Conservation (phyloP, 257 asterid species). For the Solanum infundibuliforme region DNA sequence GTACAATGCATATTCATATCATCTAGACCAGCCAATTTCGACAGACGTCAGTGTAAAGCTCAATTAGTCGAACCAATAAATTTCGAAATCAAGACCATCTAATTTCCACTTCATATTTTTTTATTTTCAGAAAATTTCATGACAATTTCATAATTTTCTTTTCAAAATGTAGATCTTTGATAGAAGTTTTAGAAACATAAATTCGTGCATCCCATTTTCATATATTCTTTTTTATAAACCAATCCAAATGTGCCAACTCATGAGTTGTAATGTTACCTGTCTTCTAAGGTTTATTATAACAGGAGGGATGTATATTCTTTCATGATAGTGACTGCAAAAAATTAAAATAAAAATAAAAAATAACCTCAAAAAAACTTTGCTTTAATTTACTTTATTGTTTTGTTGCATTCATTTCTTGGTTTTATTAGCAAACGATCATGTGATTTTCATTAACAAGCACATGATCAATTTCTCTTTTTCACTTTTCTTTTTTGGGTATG, state of each 20-base stretch:
- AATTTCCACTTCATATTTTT: background rate
- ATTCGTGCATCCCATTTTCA: conserved; percentile 54
- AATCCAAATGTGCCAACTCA: conserved; percentile 25
- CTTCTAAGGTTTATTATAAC: conserved; percentile 18
- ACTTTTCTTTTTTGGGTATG: background rate
- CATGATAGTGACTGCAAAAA: conserved; percentile 28
- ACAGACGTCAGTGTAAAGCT: background rate
- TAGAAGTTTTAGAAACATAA: background rate
- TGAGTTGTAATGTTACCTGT: conserved; percentile 28
- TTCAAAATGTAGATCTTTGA: background rate
- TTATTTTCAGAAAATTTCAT: background rate
- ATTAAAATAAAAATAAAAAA: background rate
- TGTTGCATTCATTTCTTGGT: conserved; percentile 4
- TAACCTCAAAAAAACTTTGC: conserved; percentile 4
- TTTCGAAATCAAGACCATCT: background rate
- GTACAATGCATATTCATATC: background rate
- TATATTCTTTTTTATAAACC: conserved; percentile 16
- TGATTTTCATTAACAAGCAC: conserved; percentile 34
- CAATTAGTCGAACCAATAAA: background rate
- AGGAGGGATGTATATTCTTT: conserved; percentile 29
- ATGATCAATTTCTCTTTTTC: conserved; percentile 19
- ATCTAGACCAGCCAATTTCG: accelerated
- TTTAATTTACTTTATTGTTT: conserved; percentile 16
- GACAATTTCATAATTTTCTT: background rate
- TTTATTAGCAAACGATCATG: conserved; percentile 29